Conservation (phyloP, 2,329 filamentous ascomycete genomes). For the Cladosporium sphaerospermum region DNA sequence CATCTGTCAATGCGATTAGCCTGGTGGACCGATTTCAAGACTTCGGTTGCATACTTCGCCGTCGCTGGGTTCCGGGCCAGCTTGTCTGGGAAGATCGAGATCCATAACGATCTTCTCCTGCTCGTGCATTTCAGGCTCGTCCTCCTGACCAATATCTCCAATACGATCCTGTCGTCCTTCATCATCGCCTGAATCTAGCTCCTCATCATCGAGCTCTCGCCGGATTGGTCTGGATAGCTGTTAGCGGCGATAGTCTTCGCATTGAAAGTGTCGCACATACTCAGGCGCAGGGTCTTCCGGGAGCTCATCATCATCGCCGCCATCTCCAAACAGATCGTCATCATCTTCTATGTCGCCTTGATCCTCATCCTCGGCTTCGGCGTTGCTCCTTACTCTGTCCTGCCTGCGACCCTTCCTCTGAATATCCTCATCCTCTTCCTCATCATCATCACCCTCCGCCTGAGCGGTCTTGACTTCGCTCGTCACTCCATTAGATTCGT, state of each 20-base stretch:
- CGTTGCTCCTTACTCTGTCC: conserved; percentile 15
- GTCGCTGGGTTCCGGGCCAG: conserved; percentile 63
- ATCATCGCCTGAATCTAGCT: conserved; percentile 57
- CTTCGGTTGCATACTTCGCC: conserved; percentile 49
- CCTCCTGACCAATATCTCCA: conserved; percentile 42
- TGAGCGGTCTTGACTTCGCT: conserved; percentile 26
- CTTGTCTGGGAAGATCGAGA: conserved; percentile 61
- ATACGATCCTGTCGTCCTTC: conserved; percentile 59
- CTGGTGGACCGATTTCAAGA: no score
- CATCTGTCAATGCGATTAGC: conserved; percentile 41
- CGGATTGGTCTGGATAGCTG: conserved; percentile 15
- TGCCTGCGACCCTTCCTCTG: conserved; percentile 14
- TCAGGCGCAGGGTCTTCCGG: conserved; percentile 14
- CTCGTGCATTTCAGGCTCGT: conserved; percentile 37
- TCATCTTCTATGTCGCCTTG: conserved; percentile 24
- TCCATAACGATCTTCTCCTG: conserved; percentile 55
- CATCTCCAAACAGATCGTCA: conserved; percentile 44
- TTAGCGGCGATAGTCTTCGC: background rate
- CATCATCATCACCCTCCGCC: background rate
- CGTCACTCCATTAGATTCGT: conserved; percentile 27
- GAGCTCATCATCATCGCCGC: conserved; percentile 29
- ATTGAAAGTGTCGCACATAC: background rate
- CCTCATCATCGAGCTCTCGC: conserved; percentile 55
- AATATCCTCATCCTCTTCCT: conserved; percentile 23
- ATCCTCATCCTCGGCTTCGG: conserved; percentile 15